These are phyloP conservation scores for Cunninghamia lanceolata DNA, from an alignment of 75 land plant species.

Conservation along the genomic window DNA sequence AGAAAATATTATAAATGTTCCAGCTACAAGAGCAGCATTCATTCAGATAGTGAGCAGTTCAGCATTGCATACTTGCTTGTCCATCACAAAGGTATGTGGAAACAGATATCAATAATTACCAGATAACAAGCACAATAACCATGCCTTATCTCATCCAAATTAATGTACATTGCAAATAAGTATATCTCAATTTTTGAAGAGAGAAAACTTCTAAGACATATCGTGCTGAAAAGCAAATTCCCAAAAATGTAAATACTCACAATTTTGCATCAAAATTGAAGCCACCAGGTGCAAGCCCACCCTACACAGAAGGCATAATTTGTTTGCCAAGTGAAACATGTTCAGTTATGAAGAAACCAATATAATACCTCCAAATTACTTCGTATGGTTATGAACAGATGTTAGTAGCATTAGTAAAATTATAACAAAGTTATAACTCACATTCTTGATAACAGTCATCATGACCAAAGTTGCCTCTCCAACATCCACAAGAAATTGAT, in stretches of 20 bases:
- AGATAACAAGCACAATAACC: background rate
- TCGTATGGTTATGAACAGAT: background rate
- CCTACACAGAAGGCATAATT: slow-evolving; percentile 36
- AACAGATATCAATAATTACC: background rate
- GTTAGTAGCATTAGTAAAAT: background rate
- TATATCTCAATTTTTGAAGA: background rate
- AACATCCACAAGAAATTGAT: slow-evolving; percentile 85
- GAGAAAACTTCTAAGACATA: background rate
- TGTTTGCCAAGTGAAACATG: background rate
- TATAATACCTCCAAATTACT: background rate
- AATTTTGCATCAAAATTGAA: slow-evolving; percentile 99
- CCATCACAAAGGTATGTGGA: background rate
- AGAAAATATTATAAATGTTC: too few species aligned
- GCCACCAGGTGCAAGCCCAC: slow-evolving; percentile 95
- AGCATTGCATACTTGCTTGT: background rate
- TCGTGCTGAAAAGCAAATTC: background rate
- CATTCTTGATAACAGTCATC: slow-evolving; percentile 90
- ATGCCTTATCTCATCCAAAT: background rate
- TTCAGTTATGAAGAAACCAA: background rate
- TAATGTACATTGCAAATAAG: background rate
- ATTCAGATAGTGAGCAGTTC: too few species aligned
- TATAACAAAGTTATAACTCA: slow-evolving; percentile 23
- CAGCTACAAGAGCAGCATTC: too few species aligned
- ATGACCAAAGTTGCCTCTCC: slow-evolving; percentile 84
- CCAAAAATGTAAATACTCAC: slow-evolving; percentile 37